Evolutionary conservation across 2,329 filamentous ascomycete species (phyloP), one percentile per base, ranked within the genome.

Genomic region (Furcasterigmium sp.): DNA sequence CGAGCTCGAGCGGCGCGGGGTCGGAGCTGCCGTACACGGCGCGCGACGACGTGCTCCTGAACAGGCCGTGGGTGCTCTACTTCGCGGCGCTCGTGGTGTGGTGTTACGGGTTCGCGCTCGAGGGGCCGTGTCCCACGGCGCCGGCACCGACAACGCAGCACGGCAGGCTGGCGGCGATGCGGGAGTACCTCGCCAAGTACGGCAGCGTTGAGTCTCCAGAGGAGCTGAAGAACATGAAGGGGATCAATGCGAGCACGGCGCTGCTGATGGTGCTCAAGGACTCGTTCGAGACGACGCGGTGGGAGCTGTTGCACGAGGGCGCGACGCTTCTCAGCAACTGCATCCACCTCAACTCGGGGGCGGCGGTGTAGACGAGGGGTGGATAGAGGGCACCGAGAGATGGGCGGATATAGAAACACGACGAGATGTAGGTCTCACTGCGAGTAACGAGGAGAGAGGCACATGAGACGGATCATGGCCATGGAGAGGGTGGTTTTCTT

Each of bases 11-110:
- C 15, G 30, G 20, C 6, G 35, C 18, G 20, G n/a, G 15, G 5
- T 15, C 28, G 17, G 39, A 41, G 20, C 39, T 41, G 20, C 63
- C 75, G 7, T 98, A 97, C 62, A 84, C 82, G 15, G 89, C 91
- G 1, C 80, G 89, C 17, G 87, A 95, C 54, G 93, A 98, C 55
- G 86, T 90, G 42, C 74, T 96, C 2, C 76, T 97, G 46, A 95
- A 97, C 57, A 77, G 93, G 14, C 88, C 91, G 0, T 98, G 93
- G 91, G 90, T 96, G 10, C 72, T 97, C 41, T 98, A 96, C 64
- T 94, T 95, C 58, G 88, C 93, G 1, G 83, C 84, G 1, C 74
- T 98, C 13, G 88, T 96, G 18, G 87, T 97, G 1, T 98, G 93
- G 93, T 89, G 83, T 47, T 98, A 97, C 56, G 91, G 91, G 3